A percentile compares a stretch with the other conserved stretches of the same genome.
Conservation (phyloP, 164 flowering plant species). For the Aristolochia californica region DNA sequence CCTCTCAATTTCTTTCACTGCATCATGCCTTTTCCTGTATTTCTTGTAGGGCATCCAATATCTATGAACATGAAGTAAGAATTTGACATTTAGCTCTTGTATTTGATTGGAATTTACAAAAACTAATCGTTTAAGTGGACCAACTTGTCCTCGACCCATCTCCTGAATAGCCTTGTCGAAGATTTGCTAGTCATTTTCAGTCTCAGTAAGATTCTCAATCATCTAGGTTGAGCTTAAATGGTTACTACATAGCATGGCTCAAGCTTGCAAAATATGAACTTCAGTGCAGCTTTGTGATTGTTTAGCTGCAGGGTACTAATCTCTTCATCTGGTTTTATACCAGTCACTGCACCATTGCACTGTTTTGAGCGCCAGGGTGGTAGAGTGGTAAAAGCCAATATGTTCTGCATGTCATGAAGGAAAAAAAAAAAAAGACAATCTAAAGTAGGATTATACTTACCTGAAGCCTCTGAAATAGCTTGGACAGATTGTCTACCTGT, state of each 20-base stretch:
- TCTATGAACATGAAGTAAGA: conserved; percentile 22
- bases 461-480: conserved; percentile 23
- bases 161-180: conserved; percentile 72
- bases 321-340: conserved; percentile 72
- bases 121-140: not conserved
- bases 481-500: conserved; percentile 45
- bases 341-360: conserved; percentile 46
- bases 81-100: not conserved
- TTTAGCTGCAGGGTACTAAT: conserved; percentile 23
- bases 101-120: not conserved
- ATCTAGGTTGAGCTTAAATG: conserved; percentile 30
- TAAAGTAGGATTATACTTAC: conserved; percentile 1
- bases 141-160: conserved; percentile 75
- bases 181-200: conserved; percentile 79
- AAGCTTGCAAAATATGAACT: not conserved
- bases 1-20: conserved; percentile 73
- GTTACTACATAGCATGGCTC: not conserved
- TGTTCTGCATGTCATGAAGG: not conserved
- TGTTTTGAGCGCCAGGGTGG: conserved; percentile 2
- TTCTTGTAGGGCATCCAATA: conserved; percentile 58
- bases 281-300: not conserved
- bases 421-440: not conserved
- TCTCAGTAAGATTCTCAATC: conserved; percentile 65
- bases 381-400: conserved; percentile 1
- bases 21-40: conserved; percentile 80